phyloP scores from a whole-genome alignment of 2,329 filamentous ascomycete species.

The Neofusicoccum ribis region DNA sequence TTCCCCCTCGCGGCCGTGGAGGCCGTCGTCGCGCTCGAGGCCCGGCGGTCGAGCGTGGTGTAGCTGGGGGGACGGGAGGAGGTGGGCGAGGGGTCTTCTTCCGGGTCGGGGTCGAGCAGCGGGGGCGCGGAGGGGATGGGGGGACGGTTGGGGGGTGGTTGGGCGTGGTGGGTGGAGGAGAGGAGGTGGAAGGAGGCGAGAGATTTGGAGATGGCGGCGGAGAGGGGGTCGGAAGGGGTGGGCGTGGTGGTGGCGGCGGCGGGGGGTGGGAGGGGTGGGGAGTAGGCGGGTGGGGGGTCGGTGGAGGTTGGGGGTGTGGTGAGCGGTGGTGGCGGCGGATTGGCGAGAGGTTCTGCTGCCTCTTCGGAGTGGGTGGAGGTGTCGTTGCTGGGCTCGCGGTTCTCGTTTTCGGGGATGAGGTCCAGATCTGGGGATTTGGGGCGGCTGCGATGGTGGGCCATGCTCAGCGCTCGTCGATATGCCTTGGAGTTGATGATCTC shows the following conservation, averaged over 20 bases:
- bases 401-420: neutral
- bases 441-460: neutral
- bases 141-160: too few relatives aligned
- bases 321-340: neutral
- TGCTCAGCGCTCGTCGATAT: conserved; percentile 17
- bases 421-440: neutral
- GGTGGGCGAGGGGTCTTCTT: too few relatives aligned
- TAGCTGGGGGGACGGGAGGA: too few relatives aligned
- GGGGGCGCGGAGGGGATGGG: too few relatives aligned
- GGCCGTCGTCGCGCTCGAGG: too few relatives aligned
- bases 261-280: neutral
- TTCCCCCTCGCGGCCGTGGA: too few relatives aligned
- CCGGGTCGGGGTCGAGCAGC: too few relatives aligned
- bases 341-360: neutral
- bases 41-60: too few relatives aligned
- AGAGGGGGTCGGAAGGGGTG: neutral
- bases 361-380: neutral
- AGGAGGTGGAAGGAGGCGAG: neutral
- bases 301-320: neutral
- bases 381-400: neutral
- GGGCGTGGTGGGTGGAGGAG: too few relatives aligned
- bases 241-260: neutral
- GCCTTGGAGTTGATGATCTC: conserved; percentile 19
- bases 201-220: neutral
- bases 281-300: neutral